Base-by-base conservation (phyloP, 2,329 filamentous ascomycete species). In the Pseudogymnoascus sp. region DNA sequence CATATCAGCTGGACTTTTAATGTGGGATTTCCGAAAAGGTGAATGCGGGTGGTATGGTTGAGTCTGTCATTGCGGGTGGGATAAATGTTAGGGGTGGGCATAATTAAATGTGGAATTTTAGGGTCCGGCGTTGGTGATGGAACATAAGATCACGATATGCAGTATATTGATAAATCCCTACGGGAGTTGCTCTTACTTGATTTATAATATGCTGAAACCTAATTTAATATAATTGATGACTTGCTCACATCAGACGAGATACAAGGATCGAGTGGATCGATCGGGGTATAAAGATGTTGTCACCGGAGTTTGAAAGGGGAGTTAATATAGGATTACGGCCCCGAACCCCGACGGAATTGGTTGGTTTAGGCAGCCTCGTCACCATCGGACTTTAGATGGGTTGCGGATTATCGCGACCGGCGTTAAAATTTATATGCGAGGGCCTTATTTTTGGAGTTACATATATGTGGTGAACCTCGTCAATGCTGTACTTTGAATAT, bases 1-100 rank as follows among this genome's bases (percentile, higher is more conserved):
- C 26, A 33, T 57, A 57, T 57, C 50, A 57, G 26, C 50, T 57
- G 28, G 50, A 57, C 28, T 57, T 57, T n/a, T 57, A 8, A 57
- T 33, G n/a, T 31, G 9, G 9, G 9, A 17, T 19, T 31, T 17
- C 7, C 5, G 10, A 17, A 53, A 28, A n/a, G 15, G 31, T 50
- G 17, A 53, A 53, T 31, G 4, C n/a, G 26, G 47, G 11, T 53
- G 26, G 26, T 17, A 53, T 17, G n/a, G 47, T 31, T 53, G 26
- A 15, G n/a, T 31, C 28, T 31, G 8, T 15, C 23, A 15, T 15
- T 47, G 19, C 2, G 23, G 15, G 23, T 15, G 19, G 7, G 10
- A 15, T 23, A 47, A 44, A 1, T n/a, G 19, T 6, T 19, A 53
- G 26, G 26, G 9, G 31, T 31, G 26, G 47, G 47, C 23, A 53